Base-by-base conservation (phyloP, 2,329 filamentous ascomycete genomes). In the Colletotrichum trifolii region DNA sequence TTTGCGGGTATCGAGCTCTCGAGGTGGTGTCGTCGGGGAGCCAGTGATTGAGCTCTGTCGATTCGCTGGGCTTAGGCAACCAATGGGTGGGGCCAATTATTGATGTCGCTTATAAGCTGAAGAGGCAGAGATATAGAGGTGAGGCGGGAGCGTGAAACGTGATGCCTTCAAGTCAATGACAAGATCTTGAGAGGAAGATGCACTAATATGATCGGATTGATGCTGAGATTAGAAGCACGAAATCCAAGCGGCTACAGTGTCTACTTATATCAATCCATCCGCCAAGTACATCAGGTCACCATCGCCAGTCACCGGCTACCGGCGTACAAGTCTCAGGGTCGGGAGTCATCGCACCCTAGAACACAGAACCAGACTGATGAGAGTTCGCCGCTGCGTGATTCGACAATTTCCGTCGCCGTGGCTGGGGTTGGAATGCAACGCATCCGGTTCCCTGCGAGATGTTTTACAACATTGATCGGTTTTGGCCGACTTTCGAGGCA, bases 341-440 rank as follows among this genome's bases (percentile, higher is more conserved):
- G 54, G 12, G 54, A 57, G 54, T 57, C 54, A 57, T 49, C 43
- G 25, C 25, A 5, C 17, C 7, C n/a, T 34, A 35, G 40, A 39
- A 42, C 54, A 48, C 48, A 25, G n/a, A 46, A 46, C 11, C 11
- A 11, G 17, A 45, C 54, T 45, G 17, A 34, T 15, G 54, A 49
- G 54, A 40, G 25, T 25, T 8, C 15, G 12, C 17, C 15, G 45
- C 36, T 11, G 15, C 17, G 34, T 49, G 35, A 57, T 57, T 57
- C 36, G 43, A 34, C n/a, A 25, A 17, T 36, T 39, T 17, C 12
- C 43, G 12, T 9, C n/a, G 35, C 35, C 11, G 11, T 46, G 42
- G 43, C 43, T 33, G 43, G 54, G 12, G 39, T 36, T 40, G 54
- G 54, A 57, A 57, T 45, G 45, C 40, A 57, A 17, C 42, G 8